Evolutionary conservation across 148 eudicot species (phyloP).

Genomic region (Selenicereus undatus): DNA sequence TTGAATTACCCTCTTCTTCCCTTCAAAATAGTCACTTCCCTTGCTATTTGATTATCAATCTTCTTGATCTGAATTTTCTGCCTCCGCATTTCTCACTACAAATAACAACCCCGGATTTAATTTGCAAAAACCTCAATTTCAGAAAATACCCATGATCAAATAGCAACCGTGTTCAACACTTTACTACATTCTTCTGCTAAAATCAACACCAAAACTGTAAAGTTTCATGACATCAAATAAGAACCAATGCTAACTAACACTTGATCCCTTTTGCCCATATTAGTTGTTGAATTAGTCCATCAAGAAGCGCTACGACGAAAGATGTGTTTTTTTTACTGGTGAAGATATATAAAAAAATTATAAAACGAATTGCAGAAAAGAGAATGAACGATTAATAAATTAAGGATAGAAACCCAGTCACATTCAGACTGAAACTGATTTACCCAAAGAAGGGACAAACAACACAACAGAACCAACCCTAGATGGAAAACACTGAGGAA

Average conservation of each 20-base stretch:
- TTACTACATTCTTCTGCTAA: neutral
- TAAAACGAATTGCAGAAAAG: neutral
- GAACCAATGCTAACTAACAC: neutral
- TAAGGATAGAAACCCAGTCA: slow-evolving; percentile 5
- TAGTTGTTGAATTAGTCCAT: neutral
- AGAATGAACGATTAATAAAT: neutral
- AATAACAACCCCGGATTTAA: too few relatives aligned
- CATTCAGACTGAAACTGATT: neutral
- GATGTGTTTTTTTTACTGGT: neutral
- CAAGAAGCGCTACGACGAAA: neutral
- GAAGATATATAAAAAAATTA: neutral
- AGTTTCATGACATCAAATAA: neutral
- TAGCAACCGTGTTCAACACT: slow-evolving; percentile 8
- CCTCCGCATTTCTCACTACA: slow-evolving; percentile 33
- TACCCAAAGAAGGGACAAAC: slow-evolving; percentile 25
- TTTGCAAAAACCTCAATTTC: too few relatives aligned
- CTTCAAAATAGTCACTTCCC: slow-evolving; percentile 45
- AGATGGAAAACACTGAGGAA: slow-evolving; percentile 23
- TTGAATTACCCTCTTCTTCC: slow-evolving; percentile 42
- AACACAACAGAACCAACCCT: slow-evolving; percentile 31
- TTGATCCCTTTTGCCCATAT: neutral
- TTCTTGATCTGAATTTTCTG: slow-evolving; percentile 43
- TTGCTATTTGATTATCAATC: slow-evolving; percentile 37
- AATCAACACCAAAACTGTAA: slow-evolving; percentile 6
- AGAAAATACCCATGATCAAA: too few relatives aligned